phyloP scores from a whole-genome alignment of 208 protist genomes.

The Naegleria fowleri region DNA sequence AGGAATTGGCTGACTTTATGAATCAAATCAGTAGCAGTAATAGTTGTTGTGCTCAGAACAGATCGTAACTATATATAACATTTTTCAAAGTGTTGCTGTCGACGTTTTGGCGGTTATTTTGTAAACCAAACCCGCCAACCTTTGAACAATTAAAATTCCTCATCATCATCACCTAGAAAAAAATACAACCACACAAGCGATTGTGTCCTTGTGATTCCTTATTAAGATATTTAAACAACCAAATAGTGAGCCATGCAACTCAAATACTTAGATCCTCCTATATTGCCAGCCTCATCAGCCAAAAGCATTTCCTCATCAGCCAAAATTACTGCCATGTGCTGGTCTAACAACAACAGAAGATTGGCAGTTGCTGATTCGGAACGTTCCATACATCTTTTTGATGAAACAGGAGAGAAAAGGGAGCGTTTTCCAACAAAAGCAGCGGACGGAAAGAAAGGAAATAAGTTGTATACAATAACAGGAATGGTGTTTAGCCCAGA shows the following conservation, averaged over 20 bases:
- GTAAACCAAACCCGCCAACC: too few species aligned
- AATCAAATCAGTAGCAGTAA: too few species aligned
- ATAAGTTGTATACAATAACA: constrained; percentile 71
- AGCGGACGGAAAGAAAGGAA: constrained; percentile 66
- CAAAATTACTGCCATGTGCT: constrained; percentile 78
- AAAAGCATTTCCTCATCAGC: background rate
- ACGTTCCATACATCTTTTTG: constrained; percentile 82
- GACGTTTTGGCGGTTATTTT: too few species aligned
- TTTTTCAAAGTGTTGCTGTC: too few species aligned
- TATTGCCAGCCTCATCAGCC: background rate
- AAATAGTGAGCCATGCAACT: background rate
- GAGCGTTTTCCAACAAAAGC: constrained; percentile 89
- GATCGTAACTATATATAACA: too few species aligned
- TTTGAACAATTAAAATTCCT: too few species aligned
- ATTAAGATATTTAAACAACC: too few species aligned
- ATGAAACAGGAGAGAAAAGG: constrained; percentile 82
- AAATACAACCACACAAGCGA: too few species aligned
- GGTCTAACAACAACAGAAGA: constrained; percentile 85
- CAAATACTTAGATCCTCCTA: background rate
- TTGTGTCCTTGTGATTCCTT: too few species aligned
- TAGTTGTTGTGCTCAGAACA: too few species aligned
- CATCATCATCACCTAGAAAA: too few species aligned
- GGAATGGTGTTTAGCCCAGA: constrained; percentile 91
- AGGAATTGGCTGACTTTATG: too few species aligned
- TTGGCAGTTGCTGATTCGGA: constrained; percentile 77